A percentile compares a stretch with the other conserved stretches of the same genome.
Evolutionary conservation across 2,329 filamentous ascomycete species (phyloP).

Genomic region (Xylaria arbuscula): DNA sequence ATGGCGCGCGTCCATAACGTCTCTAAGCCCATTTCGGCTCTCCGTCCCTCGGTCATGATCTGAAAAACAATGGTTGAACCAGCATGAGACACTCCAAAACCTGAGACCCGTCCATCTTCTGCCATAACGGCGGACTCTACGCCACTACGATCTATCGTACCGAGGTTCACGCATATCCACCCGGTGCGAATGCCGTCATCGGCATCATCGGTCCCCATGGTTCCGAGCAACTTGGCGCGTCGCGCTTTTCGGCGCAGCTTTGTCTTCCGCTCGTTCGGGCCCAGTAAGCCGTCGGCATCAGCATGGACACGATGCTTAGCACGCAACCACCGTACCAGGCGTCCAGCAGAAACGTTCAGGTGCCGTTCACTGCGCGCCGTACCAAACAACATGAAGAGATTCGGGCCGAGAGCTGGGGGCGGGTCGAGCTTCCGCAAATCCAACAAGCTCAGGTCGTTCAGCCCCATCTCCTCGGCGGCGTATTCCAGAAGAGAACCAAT

Average conservation of each 20-base stretch:
- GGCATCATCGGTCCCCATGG: slow-evolving; percentile 68
- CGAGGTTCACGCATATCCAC: slow-evolving; percentile 95
- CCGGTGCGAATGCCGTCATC: slow-evolving; percentile 93
- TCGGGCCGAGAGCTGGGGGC: slow-evolving; percentile 85
- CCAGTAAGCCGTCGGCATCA: slow-evolving; percentile 86
- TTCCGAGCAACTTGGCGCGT: slow-evolving; percentile 82
- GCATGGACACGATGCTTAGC: slow-evolving; percentile 77
- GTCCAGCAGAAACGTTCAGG: slow-evolving; percentile 88
- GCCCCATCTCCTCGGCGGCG: slow-evolving; percentile 83
- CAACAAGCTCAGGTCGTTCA: slow-evolving; percentile 82
- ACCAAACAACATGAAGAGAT: slow-evolving; percentile 91
- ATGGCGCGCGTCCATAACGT: slow-evolving; percentile 59
- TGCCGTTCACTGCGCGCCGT: slow-evolving; percentile 94
- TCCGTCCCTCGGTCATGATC: slow-evolving; percentile 65
- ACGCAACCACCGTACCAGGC: slow-evolving; percentile 87
- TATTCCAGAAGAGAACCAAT: slow-evolving; percentile 79
- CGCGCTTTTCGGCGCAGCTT: slow-evolving; percentile 84
- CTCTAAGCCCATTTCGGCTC: slow-evolving; percentile 65
- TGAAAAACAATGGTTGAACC: slow-evolving; percentile 68
- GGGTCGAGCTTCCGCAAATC: slow-evolving; percentile 88
- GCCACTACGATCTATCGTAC: slow-evolving; percentile 70
- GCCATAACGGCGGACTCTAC: slow-evolving; percentile 59
- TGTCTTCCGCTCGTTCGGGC: slow-evolving; percentile 89
- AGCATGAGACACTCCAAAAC: slow-evolving; percentile 71
- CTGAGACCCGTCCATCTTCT: slow-evolving; percentile 71